Evolutionary conservation across 1,284 basidiomycete genomes (phyloP).

Genomic region (Mycosarcoma maydis): DNA sequence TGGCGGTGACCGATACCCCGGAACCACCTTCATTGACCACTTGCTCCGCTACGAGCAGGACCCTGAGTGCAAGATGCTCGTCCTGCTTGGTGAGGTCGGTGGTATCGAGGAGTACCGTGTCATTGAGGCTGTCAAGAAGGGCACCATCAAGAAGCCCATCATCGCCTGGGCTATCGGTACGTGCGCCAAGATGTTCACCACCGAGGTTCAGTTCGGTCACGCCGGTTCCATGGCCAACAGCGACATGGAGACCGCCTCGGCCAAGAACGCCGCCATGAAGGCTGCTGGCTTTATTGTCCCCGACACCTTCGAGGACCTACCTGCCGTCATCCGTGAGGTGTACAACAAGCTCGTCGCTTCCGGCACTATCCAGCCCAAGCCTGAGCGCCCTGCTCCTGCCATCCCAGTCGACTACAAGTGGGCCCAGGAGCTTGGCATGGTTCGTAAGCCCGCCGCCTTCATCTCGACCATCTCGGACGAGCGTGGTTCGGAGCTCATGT

Average conservation of each 20-base stretch:
- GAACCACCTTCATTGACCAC: slow-evolving; percentile 98
- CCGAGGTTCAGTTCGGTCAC: slow-evolving; percentile 99
- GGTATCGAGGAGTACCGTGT: slow-evolving; percentile 99
- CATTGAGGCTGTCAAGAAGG: slow-evolving; percentile 94
- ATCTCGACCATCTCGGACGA: slow-evolving; percentile 99
- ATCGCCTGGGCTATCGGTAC: slow-evolving; percentile 99
- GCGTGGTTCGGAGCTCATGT: slow-evolving; percentile 96
- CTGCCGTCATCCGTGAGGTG: slow-evolving; percentile 81
- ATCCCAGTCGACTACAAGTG: slow-evolving; percentile 99
- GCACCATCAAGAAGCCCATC: slow-evolving; percentile 95
- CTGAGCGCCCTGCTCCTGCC: slow-evolving; percentile 88
- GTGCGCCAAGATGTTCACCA: slow-evolving; percentile 99
- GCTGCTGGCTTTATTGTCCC: slow-evolving; percentile 95
- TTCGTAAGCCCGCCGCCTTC: slow-evolving; percentile 98
- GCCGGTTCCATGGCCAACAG: slow-evolving; percentile 98
- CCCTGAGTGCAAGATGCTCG: slow-evolving; percentile 97
- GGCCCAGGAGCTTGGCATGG: slow-evolving; percentile 95
- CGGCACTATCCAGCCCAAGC: slow-evolving; percentile 78
- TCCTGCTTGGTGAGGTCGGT: slow-evolving; percentile 97
- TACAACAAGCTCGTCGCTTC: slow-evolving; percentile 83
- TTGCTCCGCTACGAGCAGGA: slow-evolving; percentile 96
- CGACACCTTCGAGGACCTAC: slow-evolving; percentile 96
- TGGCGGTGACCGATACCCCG: slow-evolving; percentile 98
- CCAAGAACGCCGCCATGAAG: slow-evolving; percentile 96
- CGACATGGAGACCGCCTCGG: slow-evolving; percentile 93